A percentile compares a stretch with the other conserved stretches of the same genome.
Conservation (phyloP, 805 yeast genomes). For the Metschnikowia henanensis region DNA sequence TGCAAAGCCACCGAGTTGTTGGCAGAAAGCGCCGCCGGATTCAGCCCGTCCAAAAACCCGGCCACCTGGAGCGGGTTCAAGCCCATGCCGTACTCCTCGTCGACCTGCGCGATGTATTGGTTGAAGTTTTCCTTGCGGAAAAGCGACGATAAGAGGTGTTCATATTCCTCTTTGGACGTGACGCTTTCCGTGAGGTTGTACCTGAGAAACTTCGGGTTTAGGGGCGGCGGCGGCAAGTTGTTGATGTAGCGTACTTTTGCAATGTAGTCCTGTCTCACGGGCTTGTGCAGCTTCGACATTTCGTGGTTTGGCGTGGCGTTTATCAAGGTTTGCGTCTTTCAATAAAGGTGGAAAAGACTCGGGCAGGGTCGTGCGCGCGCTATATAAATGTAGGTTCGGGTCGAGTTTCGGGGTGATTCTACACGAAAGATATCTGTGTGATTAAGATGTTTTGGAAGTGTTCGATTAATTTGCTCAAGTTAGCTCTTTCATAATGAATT, state of each 20-base stretch:
- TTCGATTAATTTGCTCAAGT: no score
- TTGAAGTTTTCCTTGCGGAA: slow-evolving; percentile 75
- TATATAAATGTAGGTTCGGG: no score
- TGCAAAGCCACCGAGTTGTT: slow-evolving; percentile 49
- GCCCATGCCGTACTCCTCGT: slow-evolving; percentile 71
- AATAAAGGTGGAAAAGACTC: no score
- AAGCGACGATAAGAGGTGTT: slow-evolving; percentile 62
- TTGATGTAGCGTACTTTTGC: slow-evolving; percentile 84
- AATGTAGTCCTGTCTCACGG: slow-evolving; percentile 69
- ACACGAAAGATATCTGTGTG: no score
- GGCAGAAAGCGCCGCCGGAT: slow-evolving; percentile 43
- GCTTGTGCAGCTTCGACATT: slow-evolving; percentile 32
- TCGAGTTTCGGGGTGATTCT: no score
- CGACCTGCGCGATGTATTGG: slow-evolving; percentile 54
- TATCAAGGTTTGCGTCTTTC: not conserved
- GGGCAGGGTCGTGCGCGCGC: no score
- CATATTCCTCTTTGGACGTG: slow-evolving; percentile 39
- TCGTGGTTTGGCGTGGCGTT: not conserved
- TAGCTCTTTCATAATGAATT: no score
- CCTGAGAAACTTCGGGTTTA: slow-evolving; percentile 82
- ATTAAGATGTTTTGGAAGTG: no score
- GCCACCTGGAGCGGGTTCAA: slow-evolving; percentile 68
- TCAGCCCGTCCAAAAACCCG: slow-evolving; percentile 64
- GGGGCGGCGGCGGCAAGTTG: slow-evolving; percentile 88
- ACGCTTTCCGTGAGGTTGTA: slow-evolving; percentile 41